Conservation (phyloP, 1,284 basidiomycete species). For the Melampsora occidentalis region DNA sequence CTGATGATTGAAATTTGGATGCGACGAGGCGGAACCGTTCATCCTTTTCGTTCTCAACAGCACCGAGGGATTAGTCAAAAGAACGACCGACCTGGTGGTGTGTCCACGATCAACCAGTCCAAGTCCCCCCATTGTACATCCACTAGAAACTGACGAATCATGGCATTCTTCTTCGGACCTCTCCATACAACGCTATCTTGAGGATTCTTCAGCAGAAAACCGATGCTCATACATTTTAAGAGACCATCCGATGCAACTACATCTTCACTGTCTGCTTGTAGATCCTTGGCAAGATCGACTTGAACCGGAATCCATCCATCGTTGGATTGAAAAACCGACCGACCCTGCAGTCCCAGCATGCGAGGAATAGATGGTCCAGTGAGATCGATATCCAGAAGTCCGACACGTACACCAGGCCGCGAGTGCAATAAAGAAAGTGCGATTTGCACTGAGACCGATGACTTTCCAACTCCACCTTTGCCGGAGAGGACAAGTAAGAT, state of each 20-base stretch:
- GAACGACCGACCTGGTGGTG: slow-evolving; percentile 77
- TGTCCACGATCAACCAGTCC: slow-evolving; percentile 95
- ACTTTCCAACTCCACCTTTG: slow-evolving; percentile 98
- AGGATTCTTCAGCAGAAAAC: slow-evolving; percentile 83
- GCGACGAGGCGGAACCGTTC: background rate
- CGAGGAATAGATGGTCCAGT: slow-evolving; percentile 95
- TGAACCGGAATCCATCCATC: slow-evolving; percentile 99
- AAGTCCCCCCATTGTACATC: slow-evolving; percentile 96
- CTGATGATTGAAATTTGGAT: background rate
- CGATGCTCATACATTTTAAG: slow-evolving; percentile 93
- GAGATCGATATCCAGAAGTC: slow-evolving; percentile 90
- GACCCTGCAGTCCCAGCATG: slow-evolving; percentile 89
- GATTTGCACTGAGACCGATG: slow-evolving; percentile 87
- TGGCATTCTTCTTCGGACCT: slow-evolving; percentile 98
- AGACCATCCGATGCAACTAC: slow-evolving; percentile 53
- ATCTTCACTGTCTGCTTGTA: slow-evolving; percentile 24
- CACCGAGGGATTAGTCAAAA: background rate
- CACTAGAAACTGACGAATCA: slow-evolving; percentile 95
- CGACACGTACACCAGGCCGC: slow-evolving; percentile 66
- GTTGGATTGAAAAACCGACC: slow-evolving; percentile 80
- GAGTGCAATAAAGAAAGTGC: slow-evolving; percentile 74
- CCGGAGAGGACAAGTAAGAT: slow-evolving; percentile 92
- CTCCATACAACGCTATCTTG: slow-evolving; percentile 96
- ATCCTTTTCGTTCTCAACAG: background rate
- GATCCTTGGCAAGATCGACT: slow-evolving; percentile 46